A percentile compares a stretch with the other conserved stretches of the same genome.
phyloP scores from a whole-genome alignment of 441 rosid genomes.

The Theobroma grandiflorum region DNA sequence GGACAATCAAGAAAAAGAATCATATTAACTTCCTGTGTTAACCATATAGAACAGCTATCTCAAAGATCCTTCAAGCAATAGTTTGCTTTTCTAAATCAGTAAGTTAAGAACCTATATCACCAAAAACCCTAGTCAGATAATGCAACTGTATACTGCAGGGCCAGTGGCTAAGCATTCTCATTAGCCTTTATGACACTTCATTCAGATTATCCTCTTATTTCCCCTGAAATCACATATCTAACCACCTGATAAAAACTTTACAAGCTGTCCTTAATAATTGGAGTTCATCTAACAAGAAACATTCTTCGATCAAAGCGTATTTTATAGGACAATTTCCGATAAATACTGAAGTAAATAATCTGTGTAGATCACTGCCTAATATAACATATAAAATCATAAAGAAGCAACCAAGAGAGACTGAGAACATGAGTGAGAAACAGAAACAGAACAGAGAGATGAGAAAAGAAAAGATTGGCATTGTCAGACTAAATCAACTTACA shows the following conservation, averaged over 20 bases:
- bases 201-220: background rate
- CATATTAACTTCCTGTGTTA: background rate
- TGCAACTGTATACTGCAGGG: conserved; percentile 3
- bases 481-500: conserved; percentile 61
- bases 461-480: background rate
- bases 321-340: background rate
- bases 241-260: background rate
- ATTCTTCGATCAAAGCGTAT: background rate
- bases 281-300: background rate
- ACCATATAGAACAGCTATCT: background rate
- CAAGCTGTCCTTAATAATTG: conserved; percentile 3
- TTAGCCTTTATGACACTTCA: conserved; percentile 10
- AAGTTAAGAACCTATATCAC: background rate
- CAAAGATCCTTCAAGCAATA: background rate
- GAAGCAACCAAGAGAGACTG: background rate
- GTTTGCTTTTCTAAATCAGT: background rate
- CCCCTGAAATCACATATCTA: conserved; percentile 11
- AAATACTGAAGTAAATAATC: background rate
- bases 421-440: background rate
- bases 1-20: conserved; percentile 1
- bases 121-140: background rate
- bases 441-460: conserved; percentile 9
- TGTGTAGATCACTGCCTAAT: background rate
- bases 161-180: conserved; percentile 11
- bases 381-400: background rate